phyloP scores from a whole-genome alignment of 306 rosid species.

The Nissolia schottii region DNA sequence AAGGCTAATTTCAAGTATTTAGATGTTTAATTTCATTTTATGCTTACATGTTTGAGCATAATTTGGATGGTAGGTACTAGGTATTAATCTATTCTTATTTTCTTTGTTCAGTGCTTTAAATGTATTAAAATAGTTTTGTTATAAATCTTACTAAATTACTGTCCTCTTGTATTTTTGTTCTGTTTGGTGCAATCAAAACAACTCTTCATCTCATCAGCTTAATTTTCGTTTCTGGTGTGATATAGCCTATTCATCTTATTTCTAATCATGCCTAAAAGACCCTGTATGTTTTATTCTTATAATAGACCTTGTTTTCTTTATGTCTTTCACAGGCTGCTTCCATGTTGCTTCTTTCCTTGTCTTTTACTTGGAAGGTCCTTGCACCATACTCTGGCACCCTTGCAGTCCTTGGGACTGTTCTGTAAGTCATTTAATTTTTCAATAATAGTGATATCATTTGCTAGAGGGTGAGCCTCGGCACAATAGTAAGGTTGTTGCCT shows the following conservation, averaged over 20 bases:
- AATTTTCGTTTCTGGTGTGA: neutral
- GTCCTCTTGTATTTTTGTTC: constrained; percentile 3
- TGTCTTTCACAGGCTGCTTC: constrained; percentile 70
- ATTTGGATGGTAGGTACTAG: neutral
- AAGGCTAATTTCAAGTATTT: neutral
- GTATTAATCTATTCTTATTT: neutral
- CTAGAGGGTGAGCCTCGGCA: no score
- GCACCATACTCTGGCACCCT: constrained; percentile 78
- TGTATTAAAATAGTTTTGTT: neutral
- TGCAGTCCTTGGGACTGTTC: constrained; percentile 88
- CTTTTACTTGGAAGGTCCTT: constrained; percentile 81
- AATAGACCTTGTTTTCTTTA: neutral
- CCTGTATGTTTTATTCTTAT: neutral
- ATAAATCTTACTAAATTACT: neutral
- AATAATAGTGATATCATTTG: neutral
- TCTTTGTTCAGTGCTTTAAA: neutral
- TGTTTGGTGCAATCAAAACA: neutral
- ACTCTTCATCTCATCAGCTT: neutral
- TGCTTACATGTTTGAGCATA: neutral
- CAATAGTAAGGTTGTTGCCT: no score
- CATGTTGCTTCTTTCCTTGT: constrained; percentile 84
- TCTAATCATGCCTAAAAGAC: neutral
- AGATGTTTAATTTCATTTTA: neutral
- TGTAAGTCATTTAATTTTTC: constrained; percentile 55
- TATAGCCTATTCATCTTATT: neutral